Evolutionary conservation across 1,284 basidiomycete species (phyloP), one percentile per base, ranked within the genome.

Genomic region (Fomitiporia mediterranea): DNA sequence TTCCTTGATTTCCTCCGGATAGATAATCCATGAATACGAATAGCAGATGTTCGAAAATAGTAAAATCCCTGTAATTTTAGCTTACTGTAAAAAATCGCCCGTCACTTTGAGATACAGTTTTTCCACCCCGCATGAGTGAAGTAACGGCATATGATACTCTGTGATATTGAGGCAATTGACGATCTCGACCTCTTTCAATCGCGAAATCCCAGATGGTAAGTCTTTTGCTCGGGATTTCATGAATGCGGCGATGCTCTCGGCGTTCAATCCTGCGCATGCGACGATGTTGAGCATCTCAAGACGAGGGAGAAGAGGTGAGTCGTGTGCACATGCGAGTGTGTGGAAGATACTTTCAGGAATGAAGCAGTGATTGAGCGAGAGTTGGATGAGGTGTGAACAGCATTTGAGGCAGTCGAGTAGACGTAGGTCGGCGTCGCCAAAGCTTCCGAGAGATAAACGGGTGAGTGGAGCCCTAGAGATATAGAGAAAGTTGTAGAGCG

Each of bases 401-500:
- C 25, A 11, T 11, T 25, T 40, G 25, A 58, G 30, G 27, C 51
- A 53, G 8, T 53, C 51, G 8, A 53, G 25, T 1, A 53, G 37
- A 4, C 21, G 38, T 17, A 49, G 15, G 21, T 58, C 51, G 15
- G 30, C 27, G 34, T 19, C 38, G 7, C 43, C 43, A 23, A 58
- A 48, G 25, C 54, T 44, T 17, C 51, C 56, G 17, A 58, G 32
- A 8, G 51, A 53, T n/a, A 58, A 15, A 8, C 38, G 17, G 28
- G 17, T 30, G 4, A 58, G 19, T 4, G 51, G 42, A 25, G 56
- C 32, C 27, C 21, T 19, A 6, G 51, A 53, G 11, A 25, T 19
- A 27, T 38, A 11, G n/a, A 58, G 44, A 32, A 58, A 58, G 19
- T 39, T 28, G 27, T 32, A 35, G 4, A 58, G 56, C 11, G 15